A percentile compares a stretch with the other conserved stretches of the same genome.
Conservation (phyloP, 306 rosid genomes). For the Argentina anserina region DNA sequence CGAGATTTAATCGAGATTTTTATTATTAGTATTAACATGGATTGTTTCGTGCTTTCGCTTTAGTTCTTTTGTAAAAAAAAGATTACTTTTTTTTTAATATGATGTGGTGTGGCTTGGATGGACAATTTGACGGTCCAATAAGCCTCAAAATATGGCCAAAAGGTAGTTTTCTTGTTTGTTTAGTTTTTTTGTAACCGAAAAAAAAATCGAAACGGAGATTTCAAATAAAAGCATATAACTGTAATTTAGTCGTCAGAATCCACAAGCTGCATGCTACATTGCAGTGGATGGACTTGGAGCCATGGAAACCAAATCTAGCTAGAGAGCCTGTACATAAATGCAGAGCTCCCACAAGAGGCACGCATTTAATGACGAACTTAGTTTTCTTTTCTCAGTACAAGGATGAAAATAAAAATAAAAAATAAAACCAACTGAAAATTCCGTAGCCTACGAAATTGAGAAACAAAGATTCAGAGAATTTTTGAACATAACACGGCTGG, state of each 20-base stretch:
- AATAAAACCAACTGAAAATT: background rate
- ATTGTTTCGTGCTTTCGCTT: too few relatives aligned
- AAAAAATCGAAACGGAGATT: background rate
- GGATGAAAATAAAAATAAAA: background rate
- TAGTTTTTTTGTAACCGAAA: too few relatives aligned
- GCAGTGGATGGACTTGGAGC: slow-evolving; percentile 12
- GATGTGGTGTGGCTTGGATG: too few relatives aligned
- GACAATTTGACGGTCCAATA: too few relatives aligned
- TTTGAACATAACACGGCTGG: slow-evolving; percentile 39
- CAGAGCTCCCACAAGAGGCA: slow-evolving; percentile 12
- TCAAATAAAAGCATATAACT: too few relatives aligned
- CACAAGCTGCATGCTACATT: slow-evolving; percentile 1
- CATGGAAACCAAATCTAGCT: slow-evolving; percentile 7
- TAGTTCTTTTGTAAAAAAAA: too few relatives aligned
- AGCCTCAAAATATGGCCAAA: too few relatives aligned
- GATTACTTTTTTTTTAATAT: too few relatives aligned
- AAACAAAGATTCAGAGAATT: slow-evolving; percentile 24
- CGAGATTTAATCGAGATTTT: too few relatives aligned
- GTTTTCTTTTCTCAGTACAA: background rate
- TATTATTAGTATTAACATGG: too few relatives aligned
- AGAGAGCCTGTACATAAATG: slow-evolving; percentile 27
- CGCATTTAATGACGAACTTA: slow-evolving; percentile 6
- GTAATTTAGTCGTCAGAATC: background rate
- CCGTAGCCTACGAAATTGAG: background rate
- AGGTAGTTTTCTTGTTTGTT: too few relatives aligned